Evolutionary conservation across 228 moss, liverwort and hornwort species (phyloP).

Genomic region (Sphagnum magellanicum): DNA sequence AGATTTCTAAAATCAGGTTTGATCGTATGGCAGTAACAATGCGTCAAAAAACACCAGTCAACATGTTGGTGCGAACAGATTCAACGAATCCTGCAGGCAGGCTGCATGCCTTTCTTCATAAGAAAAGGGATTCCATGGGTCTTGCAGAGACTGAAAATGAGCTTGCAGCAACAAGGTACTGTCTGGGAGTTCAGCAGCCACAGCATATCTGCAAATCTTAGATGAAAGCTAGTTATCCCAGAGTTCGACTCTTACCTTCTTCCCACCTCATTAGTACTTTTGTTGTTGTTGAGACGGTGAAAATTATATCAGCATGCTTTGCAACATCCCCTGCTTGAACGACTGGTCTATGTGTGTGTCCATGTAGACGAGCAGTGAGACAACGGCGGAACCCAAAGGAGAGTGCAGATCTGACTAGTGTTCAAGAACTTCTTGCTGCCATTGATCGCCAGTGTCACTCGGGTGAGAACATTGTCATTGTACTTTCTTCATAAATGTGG

Average conservation of each 20-base stretch:
- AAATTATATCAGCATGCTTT: too few species aligned
- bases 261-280: too few species aligned
- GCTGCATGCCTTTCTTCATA: conserved; percentile 80
- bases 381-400: conserved; percentile 89
- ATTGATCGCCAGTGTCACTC: conserved; percentile 78
- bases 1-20: conserved; percentile 2
- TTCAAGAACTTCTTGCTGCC: conserved; percentile 80
- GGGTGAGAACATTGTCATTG: conserved; percentile 23
- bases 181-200: background rate
- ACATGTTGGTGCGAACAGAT: conserved; percentile 87
- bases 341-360: too few species aligned
- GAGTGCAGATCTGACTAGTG: conserved; percentile 86
- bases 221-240: too few species aligned
- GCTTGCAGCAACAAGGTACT: conserved; percentile 71
- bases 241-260: too few species aligned
- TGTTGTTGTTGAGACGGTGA: too few species aligned
- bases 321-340: too few species aligned
- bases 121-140: conserved; percentile 32
- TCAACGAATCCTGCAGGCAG: conserved; percentile 78
- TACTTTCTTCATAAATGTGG: too few species aligned
- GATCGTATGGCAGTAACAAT: conserved; percentile 16
- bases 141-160: conserved; percentile 50
- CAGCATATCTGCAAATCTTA: too few species aligned
- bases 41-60: conserved; percentile 69
- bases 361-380: conserved; percentile 63